A percentile compares a stretch with the other conserved stretches of the same genome.
These are phyloP conservation scores for Solanum chaucha DNA, from an alignment of 257 asterid genomes.

Conservation along the genomic window DNA sequence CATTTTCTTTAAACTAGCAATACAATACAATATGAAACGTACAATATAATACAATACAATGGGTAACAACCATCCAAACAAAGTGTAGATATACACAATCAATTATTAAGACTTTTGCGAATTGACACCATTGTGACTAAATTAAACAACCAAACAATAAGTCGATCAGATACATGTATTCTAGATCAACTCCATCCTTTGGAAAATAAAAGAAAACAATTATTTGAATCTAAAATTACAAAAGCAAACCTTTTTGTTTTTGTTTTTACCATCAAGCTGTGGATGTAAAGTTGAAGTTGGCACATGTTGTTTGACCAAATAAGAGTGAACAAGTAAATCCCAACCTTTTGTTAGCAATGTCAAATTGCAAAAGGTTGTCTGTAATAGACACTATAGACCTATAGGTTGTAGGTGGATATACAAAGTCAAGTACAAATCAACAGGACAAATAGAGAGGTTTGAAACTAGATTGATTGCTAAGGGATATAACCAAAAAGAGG, in stretches of 20 bases:
- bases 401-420: too few relatives aligned
- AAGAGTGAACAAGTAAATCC: slow-evolving; percentile 20
- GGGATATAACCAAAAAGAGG: too few relatives aligned
- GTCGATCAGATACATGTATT: not conserved
- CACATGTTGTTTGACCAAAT: slow-evolving; percentile 9
- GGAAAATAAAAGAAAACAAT: not conserved
- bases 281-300: slow-evolving; percentile 15
- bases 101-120: not conserved
- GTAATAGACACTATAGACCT: not conserved
- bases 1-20: not conserved
- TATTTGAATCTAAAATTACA: not conserved
- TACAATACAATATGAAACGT: too few relatives aligned
- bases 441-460: too few relatives aligned
- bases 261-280: not conserved
- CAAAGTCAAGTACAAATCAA: too few relatives aligned
- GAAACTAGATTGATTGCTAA: too few relatives aligned
- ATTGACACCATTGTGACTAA: not conserved
- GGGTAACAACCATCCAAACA: not conserved
- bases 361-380: slow-evolving; percentile 21
- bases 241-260: not conserved
- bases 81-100: not conserved
- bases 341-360: slow-evolving; percentile 13
- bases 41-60: too few relatives aligned
- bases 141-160: not conserved
- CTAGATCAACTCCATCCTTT: not conserved